Evolutionary conservation across 805 yeast genomes (phyloP).

Genomic region (Candida broadrunensis): DNA sequence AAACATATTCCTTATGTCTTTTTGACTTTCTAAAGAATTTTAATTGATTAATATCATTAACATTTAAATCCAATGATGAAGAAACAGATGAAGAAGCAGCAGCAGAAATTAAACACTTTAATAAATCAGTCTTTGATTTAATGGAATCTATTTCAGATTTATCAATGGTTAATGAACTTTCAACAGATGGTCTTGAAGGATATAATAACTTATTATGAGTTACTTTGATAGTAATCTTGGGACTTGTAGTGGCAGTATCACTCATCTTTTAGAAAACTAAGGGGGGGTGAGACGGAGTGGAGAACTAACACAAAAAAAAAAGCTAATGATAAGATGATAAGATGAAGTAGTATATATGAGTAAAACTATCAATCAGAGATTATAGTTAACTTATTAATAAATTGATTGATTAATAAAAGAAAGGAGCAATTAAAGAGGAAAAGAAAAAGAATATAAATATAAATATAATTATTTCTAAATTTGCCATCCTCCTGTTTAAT

Average conservation of each 20-base stretch:
- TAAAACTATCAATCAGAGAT: too few relatives aligned
- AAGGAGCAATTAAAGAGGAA: too few relatives aligned
- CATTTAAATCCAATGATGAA: conserved; percentile 1
- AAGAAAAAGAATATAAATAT: too few relatives aligned
- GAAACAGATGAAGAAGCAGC: too few relatives aligned
- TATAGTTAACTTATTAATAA: too few relatives aligned
- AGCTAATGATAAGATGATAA: too few relatives aligned
- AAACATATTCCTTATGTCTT: conserved; percentile 38
- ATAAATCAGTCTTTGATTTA: conserved; percentile 5
- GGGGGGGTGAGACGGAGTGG: too few relatives aligned
- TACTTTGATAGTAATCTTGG: conserved; percentile 9
- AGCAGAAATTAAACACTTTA: conserved; percentile 6
- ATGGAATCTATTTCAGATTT: conserved; percentile 8
- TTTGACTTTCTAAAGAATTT: conserved; percentile 42
- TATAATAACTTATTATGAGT: conserved; percentile 6
- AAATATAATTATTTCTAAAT: too few relatives aligned
- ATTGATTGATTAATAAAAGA: not conserved
- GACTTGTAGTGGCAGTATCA: not conserved
- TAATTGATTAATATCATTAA: conserved; percentile 3
- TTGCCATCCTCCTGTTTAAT: too few relatives aligned
- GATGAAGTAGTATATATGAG: too few relatives aligned
- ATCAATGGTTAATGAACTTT: conserved; percentile 10
- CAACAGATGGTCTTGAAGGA: conserved; percentile 4
- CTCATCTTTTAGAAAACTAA: not conserved
- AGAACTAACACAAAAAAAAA: too few relatives aligned